Evolutionary conservation across 305 asterid genomes (phyloP).

Genomic region (Fraxinus floribunda): DNA sequence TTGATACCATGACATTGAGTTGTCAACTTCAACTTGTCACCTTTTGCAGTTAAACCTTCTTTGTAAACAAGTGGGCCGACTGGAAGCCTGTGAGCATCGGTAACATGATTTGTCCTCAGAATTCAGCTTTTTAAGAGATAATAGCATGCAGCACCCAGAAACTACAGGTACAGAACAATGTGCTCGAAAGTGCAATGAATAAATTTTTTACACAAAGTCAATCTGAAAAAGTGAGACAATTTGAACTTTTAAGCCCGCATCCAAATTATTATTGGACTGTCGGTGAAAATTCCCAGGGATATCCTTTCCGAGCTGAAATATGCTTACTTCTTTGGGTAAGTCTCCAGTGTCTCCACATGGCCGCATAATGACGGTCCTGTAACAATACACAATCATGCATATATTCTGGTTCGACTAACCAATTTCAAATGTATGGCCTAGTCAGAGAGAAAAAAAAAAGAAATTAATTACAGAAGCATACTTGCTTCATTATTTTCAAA

Average conservation of each 20-base stretch:
- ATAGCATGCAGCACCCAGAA: conserved; percentile 19
- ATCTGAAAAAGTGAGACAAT: conserved; percentile 11
- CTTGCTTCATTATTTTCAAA: conserved; percentile 45
- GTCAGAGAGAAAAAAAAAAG: conserved; percentile 17
- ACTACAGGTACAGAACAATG: neutral
- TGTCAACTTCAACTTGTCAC: conserved; percentile 35
- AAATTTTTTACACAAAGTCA: neutral
- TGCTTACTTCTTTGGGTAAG: conserved; percentile 55
- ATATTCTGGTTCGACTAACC: conserved; percentile 19
- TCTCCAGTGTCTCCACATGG: conserved; percentile 31
- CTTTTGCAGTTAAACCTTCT: conserved; percentile 34
- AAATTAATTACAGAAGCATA: conserved; percentile 37
- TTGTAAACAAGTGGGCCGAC: conserved; percentile 26
- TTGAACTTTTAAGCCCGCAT: conserved; percentile 18
- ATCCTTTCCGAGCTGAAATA: conserved; percentile 14
- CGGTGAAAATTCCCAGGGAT: conserved; percentile 10
- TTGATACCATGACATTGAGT: conserved; percentile 44
- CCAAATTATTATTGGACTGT: conserved; percentile 8
- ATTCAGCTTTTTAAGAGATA: conserved; percentile 19
- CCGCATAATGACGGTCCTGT: conserved; percentile 53
- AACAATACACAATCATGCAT: conserved; percentile 29
- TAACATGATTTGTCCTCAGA: conserved; percentile 18
- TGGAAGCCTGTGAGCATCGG: conserved; percentile 45
- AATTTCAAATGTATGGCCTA: conserved; percentile 12
- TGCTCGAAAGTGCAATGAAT: neutral